Base-by-base conservation (phyloP, 2,329 filamentous ascomycete species). In the Penicillium sp. region DNA sequence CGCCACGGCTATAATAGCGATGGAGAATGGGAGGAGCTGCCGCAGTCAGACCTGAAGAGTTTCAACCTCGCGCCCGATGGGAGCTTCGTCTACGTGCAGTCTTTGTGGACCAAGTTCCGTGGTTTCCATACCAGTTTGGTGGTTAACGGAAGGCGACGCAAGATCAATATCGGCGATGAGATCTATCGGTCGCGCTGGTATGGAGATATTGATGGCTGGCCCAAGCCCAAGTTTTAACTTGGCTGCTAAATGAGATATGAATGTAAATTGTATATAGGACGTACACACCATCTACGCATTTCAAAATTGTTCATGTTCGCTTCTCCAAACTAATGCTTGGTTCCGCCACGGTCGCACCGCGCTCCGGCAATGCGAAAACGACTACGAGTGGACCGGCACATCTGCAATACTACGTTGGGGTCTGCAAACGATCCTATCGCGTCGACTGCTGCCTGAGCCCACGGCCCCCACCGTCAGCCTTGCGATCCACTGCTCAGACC, bases 121-220 rank as follows among this genome's bases (percentile, higher is more conserved):
- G 57, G 56, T 1, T 57, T 61, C 14, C 53, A 64, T 48, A 63
- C 58, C 40, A 64, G 57, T 43, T 30, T 64, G 4, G 61, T 64
- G 4, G 49, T 54, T 1, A 44, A 60, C 40, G 61, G 61, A 4
- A 33, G 43, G 22, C 51, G 54, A 6, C 50, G 46, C 13, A 51
- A 57, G 38, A 58, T 64, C 45, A 61, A 57, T 35, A 25, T 53
- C 27, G 61, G 62, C 5, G 53, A 63, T 47, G 61, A 63, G 46
- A 63, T 64, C 24, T 64, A 64, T 38, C 62, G 61, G 36, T 63
- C 62, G 44, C 60, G 62, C 25, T 63, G 55, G 56, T 63, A 53
- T 30, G 60, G 50, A 5, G 55, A 63, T 36, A 61, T 64, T 8
- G 56, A 58, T 44, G 61, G 61, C 31, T 64, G 62, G 62, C 57